Evolutionary conservation across 257 asterid genomes (phyloP), one percentile per base, ranked within the genome.

Genomic region (Petunia axillaris): DNA sequence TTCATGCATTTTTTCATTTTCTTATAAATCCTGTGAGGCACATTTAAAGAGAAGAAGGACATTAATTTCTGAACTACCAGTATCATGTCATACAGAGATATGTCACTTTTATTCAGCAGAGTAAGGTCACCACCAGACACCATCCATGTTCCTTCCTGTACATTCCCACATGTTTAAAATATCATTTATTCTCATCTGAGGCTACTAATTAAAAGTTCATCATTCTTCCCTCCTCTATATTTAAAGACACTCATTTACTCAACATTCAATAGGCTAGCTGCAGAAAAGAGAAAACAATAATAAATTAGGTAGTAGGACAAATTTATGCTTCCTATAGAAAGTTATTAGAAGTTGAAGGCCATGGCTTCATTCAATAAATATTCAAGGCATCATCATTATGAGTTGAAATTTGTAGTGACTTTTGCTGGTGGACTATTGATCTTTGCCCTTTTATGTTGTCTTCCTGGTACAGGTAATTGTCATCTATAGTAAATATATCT

Each of bases 81-180:
- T 66, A 66, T 66, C 75, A 66, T 66, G 75, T 66, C 75, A 66
- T 11, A 38, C 75, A 40, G 53, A 66, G 75, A 66, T 41, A 15
- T 38, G 75, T 66, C 75, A 66, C 75, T 66, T 39, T 66, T 66
- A 66, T 38, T 41, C 39, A 14, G 43, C 71, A 2, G 14, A 64
- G 41, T 8, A 11, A 35, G 9, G 46, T 62, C 71, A 38, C 46
- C 67, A 38, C 8, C 71, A 52, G 59, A 65, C 16, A 65, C 41
- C 74, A 65, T 38, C 40, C 50, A 65, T 65, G 43, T 65, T 9
- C 46, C 41, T 65, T 38, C 13, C 59, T 3, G 4, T 3, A 54
- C 55, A 7, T 55, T 15, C 62, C 62, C 62, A 55, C 62, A 55
- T 55, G 62, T 13, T 55, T 35, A 55, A 55, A 55, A 13, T 55